Base-by-base conservation (phyloP, 495 filamentous ascomycete genomes). In the Pseudomonodictys pantanalensis region DNA sequence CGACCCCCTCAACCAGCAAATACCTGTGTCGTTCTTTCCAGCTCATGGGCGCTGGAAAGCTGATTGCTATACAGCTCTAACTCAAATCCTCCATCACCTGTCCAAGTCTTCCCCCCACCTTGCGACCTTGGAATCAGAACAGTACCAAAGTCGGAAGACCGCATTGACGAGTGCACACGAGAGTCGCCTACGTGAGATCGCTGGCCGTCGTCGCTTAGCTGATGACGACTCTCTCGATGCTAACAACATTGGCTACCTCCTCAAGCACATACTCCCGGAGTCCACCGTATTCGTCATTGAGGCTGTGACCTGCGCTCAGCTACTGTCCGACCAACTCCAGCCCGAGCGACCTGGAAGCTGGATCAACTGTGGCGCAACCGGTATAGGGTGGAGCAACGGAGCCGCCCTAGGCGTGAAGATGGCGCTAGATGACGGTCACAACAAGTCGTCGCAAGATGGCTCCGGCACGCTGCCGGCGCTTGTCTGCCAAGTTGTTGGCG, bases 1-100 rank as follows among this genome's bases (percentile, higher is more conserved):
- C 38, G 91, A 95, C 65, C 91, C 91, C 0, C 74, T 95, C 49
- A 96, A 96, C 72, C 83, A 89, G 61, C 83, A 91, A 70, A 96
- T 96, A 78, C 89, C 91, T 0, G 81, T 86, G 4, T 77, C 72
- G 44, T 75, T 73, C 60, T 68, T 75, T 56, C 65, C 69, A 12
- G 72, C 75, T 25, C 58, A 71, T 9, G 69, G 64, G 1, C 66
- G 72, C 10, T 76, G 66, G 68, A 71, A 65, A 44, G 72, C 73
- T 15, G 75, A 77, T 35, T 63, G 67, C 33, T 63, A 63, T 24
- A 76, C 71, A 0, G 72, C 69, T 2, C 66, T 77, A 2, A 64
- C 53, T 1, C 75, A 77, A 29, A 44, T 77, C 1, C 51, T 65
- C 8, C 24, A 63, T 22, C 41, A 66, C 47, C 66, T 76, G 12